Percentiles rank a stretch among this genome's conserved stretches.
These are phyloP conservation scores for Fragilaria radians DNA, from an alignment of 108 stramenopile genomes.

Conservation along the genomic window DNA sequence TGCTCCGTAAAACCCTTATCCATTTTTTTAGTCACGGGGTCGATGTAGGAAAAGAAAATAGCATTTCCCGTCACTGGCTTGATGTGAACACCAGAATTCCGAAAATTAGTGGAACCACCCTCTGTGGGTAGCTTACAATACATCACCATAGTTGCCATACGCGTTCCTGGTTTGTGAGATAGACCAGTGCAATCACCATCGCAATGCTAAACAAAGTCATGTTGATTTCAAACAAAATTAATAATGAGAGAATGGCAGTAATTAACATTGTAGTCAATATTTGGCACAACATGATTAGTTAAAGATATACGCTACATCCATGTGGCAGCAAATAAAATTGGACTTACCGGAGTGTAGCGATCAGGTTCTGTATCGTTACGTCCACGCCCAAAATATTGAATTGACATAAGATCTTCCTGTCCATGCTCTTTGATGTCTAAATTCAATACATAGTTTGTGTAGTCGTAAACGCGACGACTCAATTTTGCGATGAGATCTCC, in stretches of 20 bases:
- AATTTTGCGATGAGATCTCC: conserved; percentile 56
- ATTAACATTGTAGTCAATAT: background rate
- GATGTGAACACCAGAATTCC: conserved; percentile 77
- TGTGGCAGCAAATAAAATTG: background rate
- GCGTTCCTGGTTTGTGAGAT: conserved; percentile 50
- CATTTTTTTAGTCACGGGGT: conserved; percentile 49
- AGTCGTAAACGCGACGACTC: conserved; percentile 67
- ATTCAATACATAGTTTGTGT: conserved; percentile 67
- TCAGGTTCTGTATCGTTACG: conserved; percentile 59
- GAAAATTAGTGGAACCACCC: conserved; percentile 91
- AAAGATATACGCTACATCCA: too few relatives aligned
- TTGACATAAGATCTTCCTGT: conserved; percentile 80
- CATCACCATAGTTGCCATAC: conserved; percentile 93
- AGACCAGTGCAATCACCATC: conserved; percentile 78
- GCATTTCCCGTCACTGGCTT: conserved; percentile 67
- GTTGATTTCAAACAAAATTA: background rate
- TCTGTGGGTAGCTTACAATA: conserved; percentile 81
- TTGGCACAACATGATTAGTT: too few relatives aligned
- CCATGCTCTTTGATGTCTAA: conserved; percentile 59
- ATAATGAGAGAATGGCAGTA: background rate
- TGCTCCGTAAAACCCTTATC: conserved; percentile 61
- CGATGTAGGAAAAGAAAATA: conserved; percentile 82
- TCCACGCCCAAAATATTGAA: conserved; percentile 77
- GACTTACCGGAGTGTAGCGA: conserved; percentile 66
- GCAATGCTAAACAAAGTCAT: conserved; percentile 18